Conservation (phyloP, 1,284 basidiomycete genomes). For the Ceratobasidium sp. region DNA sequence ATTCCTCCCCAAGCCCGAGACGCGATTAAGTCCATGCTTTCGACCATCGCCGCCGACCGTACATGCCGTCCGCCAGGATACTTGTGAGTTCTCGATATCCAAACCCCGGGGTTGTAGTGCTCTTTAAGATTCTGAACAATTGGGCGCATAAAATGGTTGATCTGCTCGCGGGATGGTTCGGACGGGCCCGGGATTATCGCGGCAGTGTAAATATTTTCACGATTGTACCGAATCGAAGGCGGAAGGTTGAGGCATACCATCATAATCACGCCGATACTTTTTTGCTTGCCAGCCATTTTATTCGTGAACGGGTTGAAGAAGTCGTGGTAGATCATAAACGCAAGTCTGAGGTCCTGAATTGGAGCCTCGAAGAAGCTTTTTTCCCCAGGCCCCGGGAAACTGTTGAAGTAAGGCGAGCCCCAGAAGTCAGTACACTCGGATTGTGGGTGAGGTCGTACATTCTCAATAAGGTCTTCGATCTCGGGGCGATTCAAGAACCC, state of each 20-base stretch:
- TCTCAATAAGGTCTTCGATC: conserved; percentile 31
- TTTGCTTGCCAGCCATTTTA: conserved; percentile 54
- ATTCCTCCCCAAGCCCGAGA: not conserved
- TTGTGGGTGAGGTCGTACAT: not conserved
- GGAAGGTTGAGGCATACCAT: conserved; percentile 61
- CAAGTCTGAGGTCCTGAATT: conserved; percentile 50
- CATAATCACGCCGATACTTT: conserved; percentile 57
- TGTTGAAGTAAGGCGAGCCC: conserved; percentile 53
- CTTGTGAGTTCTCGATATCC: conserved; percentile 46
- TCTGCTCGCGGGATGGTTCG: conserved; percentile 49
- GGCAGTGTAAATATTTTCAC: conserved; percentile 59
- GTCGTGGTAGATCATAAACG: conserved; percentile 57
- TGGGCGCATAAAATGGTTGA: conserved; percentile 56
- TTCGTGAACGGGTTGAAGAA: conserved; percentile 60
- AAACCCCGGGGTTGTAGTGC: conserved; percentile 56
- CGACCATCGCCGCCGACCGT: not conserved
- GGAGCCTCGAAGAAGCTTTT: conserved; percentile 48
- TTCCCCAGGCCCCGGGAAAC: conserved; percentile 52
- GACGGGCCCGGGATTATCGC: conserved; percentile 56
- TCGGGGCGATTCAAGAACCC: conserved; percentile 21
- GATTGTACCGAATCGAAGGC: conserved; percentile 54
- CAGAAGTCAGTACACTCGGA: conserved; percentile 50
- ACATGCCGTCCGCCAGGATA: conserved; percentile 24
- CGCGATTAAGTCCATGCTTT: conserved; percentile 1
- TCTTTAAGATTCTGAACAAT: conserved; percentile 55